Percentiles rank a stretch among this genome's conserved stretches.
phyloP scores from a whole-genome alignment of 2,329 filamentous ascomycete species.

The Fusarium pseudocircinatum region DNA sequence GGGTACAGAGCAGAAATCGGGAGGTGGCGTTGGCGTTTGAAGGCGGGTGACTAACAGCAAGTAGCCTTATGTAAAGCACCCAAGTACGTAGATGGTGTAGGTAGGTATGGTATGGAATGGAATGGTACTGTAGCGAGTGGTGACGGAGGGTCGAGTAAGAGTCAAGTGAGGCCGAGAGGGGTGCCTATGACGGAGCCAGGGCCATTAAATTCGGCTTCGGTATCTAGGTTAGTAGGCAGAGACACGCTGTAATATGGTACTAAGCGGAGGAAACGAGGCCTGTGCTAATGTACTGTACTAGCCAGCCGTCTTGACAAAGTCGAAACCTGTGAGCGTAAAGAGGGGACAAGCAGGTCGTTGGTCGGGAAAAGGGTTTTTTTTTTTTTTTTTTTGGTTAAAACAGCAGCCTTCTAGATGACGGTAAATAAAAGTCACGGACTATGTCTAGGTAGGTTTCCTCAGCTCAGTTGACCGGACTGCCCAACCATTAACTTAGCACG shows the following conservation, averaged over 20 bases:
- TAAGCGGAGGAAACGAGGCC: not conserved
- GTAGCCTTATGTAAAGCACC: constrained; percentile 1
- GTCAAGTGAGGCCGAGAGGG: constrained; percentile 35
- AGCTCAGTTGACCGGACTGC: constrained; percentile 8
- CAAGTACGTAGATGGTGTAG: constrained; percentile 1
- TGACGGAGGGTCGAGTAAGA: constrained; percentile 31
- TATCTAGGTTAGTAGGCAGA: constrained; percentile 15
- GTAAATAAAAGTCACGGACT: constrained; percentile 18
- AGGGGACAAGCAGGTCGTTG: not conserved
- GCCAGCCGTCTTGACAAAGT: not conserved
- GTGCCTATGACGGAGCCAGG: constrained; percentile 37
- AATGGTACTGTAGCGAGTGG: constrained; percentile 11
- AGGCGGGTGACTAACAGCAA: constrained; percentile 33
- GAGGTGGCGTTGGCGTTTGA: constrained; percentile 36
- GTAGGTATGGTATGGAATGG: not conserved
- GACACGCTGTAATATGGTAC: constrained; percentile 2
- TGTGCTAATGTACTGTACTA: not conserved
- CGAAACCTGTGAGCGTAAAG: not conserved
- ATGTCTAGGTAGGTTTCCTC: not conserved
- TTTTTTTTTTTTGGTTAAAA: not conserved
- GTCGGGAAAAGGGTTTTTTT: not conserved
- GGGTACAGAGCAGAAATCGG: constrained; percentile 23
- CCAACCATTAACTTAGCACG: constrained; percentile 21
- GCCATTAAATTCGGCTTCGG: constrained; percentile 20
- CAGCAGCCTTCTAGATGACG: constrained; percentile 6